phyloP scores from a whole-genome alignment of 2,329 filamentous ascomycete species.

The Waltergamsia citrina region DNA sequence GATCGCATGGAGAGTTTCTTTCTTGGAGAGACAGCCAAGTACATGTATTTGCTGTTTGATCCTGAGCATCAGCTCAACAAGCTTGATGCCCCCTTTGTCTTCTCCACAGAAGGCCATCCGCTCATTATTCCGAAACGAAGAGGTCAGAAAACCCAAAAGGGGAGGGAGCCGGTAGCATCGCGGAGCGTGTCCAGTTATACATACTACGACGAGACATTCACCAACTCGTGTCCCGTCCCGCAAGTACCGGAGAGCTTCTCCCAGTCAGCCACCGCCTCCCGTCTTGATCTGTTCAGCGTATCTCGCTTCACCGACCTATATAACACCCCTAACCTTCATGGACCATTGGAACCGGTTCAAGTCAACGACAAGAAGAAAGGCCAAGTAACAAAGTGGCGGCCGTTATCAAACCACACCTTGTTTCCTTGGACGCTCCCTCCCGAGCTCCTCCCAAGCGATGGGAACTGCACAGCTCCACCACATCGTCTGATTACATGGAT shows the following conservation, averaged over 20 bases:
- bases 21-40: conserved; percentile 91
- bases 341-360: conserved; percentile 24
- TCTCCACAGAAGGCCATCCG: conserved; percentile 93
- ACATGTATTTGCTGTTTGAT: conserved; percentile 87
- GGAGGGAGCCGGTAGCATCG: neutral
- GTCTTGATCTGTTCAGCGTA: conserved; percentile 79
- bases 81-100: conserved; percentile 80
- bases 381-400: conserved; percentile 28
- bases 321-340: conserved; percentile 58
- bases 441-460: conserved; percentile 64
- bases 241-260: conserved; percentile 53
- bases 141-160: conserved; percentile 9
- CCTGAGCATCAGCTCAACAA: conserved; percentile 78
- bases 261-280: conserved; percentile 69
- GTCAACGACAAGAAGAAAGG: conserved; percentile 35
- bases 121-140: conserved; percentile 60
- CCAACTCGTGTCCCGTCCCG: conserved; percentile 57
- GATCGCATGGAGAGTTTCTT: conserved; percentile 99
- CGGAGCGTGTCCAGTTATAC: conserved; percentile 15
- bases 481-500: conserved; percentile 61
- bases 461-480: conserved; percentile 64
- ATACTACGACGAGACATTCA: conserved; percentile 35
- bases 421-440: conserved; percentile 90
- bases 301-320: conserved; percentile 77
- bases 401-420: conserved; percentile 69